phyloP scores from a whole-genome alignment of 352 stramenopile species.

The Pythium vanterpoolii region DNA sequence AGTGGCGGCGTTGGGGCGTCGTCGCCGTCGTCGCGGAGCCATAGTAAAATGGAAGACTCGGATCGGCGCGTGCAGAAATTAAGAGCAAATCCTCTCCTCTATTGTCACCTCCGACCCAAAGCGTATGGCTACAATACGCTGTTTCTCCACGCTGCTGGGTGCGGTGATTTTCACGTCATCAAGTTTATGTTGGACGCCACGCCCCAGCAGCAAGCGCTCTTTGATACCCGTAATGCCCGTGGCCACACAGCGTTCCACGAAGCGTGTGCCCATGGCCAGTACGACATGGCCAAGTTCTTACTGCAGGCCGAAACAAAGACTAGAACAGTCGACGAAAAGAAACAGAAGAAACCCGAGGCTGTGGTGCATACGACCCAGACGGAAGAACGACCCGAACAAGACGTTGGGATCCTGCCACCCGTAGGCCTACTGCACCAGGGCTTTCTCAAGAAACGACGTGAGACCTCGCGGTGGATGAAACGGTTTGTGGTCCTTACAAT shows the following conservation, averaged over 20 bases:
- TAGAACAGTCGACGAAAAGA: slow-evolving; percentile 19
- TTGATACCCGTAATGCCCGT: slow-evolving; percentile 46
- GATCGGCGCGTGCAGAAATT: slow-evolving; percentile 57
- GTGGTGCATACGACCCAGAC: slow-evolving; percentile 7
- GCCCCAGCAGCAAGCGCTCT: slow-evolving; percentile 23
- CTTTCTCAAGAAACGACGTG: slow-evolving; percentile 69
- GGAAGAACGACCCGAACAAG: slow-evolving; percentile 18
- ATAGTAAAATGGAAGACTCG: slow-evolving; percentile 69
- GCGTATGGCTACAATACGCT: slow-evolving; percentile 63
- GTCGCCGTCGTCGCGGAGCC: slow-evolving; percentile 33
- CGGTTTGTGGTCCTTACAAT: slow-evolving; percentile 69
- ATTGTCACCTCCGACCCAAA: slow-evolving; percentile 49
- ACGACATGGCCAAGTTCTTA: slow-evolving; percentile 74
- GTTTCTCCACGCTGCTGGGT: slow-evolving; percentile 60
- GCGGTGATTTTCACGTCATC: slow-evolving; percentile 72
- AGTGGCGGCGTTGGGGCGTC: not conserved
- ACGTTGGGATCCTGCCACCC: not conserved
- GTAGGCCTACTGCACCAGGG: slow-evolving; percentile 23
- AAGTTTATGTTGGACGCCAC: slow-evolving; percentile 67
- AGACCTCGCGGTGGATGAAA: slow-evolving; percentile 78
- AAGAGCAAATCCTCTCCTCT: slow-evolving; percentile 39
- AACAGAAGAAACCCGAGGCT: too few species aligned
- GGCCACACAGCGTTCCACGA: slow-evolving; percentile 71
- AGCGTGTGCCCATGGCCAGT: slow-evolving; percentile 54
- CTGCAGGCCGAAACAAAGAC: slow-evolving; percentile 30